A percentile compares a stretch with the other conserved stretches of the same genome.
phyloP scores from a whole-genome alignment of 495 filamentous ascomycete genomes.

The Neurospora sp. region DNA sequence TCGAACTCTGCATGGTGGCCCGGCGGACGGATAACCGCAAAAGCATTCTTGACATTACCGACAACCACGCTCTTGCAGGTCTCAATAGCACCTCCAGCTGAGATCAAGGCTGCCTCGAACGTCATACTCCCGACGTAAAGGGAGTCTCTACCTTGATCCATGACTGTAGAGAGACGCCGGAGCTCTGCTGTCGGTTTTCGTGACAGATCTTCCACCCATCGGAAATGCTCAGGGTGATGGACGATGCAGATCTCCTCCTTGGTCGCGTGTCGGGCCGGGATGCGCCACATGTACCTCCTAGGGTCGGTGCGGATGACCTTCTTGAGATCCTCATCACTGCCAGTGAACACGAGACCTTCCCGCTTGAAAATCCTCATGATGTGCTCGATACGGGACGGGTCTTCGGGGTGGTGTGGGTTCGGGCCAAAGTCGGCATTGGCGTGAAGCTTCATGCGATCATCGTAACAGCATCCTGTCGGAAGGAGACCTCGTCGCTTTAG shows the following conservation, averaged over 20 bases:
- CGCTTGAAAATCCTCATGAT: slow-evolving; percentile 80
- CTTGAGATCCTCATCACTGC: slow-evolving; percentile 35
- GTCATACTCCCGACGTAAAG: slow-evolving; percentile 83
- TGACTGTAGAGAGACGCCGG: slow-evolving; percentile 39
- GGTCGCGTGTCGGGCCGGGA: slow-evolving; percentile 63
- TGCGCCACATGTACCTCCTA: slow-evolving; percentile 60
- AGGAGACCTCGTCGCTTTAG: slow-evolving; percentile 29
- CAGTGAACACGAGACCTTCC: slow-evolving; percentile 59
- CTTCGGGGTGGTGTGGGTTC: slow-evolving; percentile 80
- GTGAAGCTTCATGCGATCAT: slow-evolving; percentile 87
- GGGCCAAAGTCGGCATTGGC: slow-evolving; percentile 60
- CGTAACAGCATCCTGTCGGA: slow-evolving; percentile 76
- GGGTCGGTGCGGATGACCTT: slow-evolving; percentile 33
- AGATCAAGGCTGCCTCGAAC: slow-evolving; percentile 67
- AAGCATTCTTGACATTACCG: slow-evolving; percentile 79
- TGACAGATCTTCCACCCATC: slow-evolving; percentile 60
- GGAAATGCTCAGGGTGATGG: slow-evolving; percentile 64
- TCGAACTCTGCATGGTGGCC: slow-evolving; percentile 90
- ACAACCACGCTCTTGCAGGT: slow-evolving; percentile 76
- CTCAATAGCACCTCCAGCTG: slow-evolving; percentile 92
- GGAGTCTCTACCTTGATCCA: slow-evolving; percentile 64
- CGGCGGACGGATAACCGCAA: slow-evolving; percentile 88
- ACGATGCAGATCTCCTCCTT: slow-evolving; percentile 67
- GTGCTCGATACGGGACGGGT: slow-evolving; percentile 77
- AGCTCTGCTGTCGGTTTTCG: slow-evolving; percentile 48